These are phyloP conservation scores for Chalciporus sp. DNA, from an alignment of 1,284 basidiomycete genomes.

Conservation along the genomic window DNA sequence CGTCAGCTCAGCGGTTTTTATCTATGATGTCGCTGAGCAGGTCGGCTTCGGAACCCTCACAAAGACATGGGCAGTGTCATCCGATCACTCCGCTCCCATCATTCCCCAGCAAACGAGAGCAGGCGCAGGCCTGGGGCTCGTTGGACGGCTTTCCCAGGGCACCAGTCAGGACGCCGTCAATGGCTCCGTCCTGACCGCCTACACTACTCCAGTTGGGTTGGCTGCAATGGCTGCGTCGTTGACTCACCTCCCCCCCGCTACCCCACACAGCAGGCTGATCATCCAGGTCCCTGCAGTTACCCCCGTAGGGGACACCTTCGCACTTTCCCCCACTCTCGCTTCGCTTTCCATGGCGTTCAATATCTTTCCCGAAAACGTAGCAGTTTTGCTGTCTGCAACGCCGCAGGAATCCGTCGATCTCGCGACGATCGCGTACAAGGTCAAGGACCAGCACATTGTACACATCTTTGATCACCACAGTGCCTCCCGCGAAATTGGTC, in stretches of 20 bases:
- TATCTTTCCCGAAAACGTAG: constrained; percentile 68
- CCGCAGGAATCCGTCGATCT: constrained; percentile 80
- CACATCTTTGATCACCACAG: constrained; percentile 82
- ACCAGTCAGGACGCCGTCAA: constrained; percentile 65
- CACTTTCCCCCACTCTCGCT: constrained; percentile 73
- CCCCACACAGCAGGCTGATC: constrained; percentile 67
- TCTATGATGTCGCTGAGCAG: constrained; percentile 82
- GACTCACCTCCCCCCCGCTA: constrained; percentile 60
- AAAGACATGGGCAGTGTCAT: constrained; percentile 56
- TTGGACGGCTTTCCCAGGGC: constrained; percentile 79
- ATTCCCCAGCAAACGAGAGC: constrained; percentile 82
- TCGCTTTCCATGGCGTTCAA: constrained; percentile 62
- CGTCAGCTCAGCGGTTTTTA: constrained; percentile 68
- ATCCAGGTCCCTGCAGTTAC: constrained; percentile 78
- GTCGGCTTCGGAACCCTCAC: constrained; percentile 74
- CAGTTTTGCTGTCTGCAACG: constrained; percentile 81
- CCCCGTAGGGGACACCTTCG: constrained; percentile 63
- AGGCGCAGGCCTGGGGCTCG: constrained; percentile 83
- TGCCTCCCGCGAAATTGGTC: constrained; percentile 69
- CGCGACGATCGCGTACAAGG: constrained; percentile 65
- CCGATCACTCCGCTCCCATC: constrained; percentile 52
- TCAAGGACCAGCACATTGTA: constrained; percentile 65
- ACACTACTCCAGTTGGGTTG: constrained; percentile 76
- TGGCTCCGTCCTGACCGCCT: constrained; percentile 69
- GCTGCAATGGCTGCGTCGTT: constrained; percentile 78